Evolutionary conservation across 2,329 filamentous ascomycete genomes (phyloP), one percentile per base, ranked within the genome.

Genomic region (Nannizzia gypsea): DNA sequence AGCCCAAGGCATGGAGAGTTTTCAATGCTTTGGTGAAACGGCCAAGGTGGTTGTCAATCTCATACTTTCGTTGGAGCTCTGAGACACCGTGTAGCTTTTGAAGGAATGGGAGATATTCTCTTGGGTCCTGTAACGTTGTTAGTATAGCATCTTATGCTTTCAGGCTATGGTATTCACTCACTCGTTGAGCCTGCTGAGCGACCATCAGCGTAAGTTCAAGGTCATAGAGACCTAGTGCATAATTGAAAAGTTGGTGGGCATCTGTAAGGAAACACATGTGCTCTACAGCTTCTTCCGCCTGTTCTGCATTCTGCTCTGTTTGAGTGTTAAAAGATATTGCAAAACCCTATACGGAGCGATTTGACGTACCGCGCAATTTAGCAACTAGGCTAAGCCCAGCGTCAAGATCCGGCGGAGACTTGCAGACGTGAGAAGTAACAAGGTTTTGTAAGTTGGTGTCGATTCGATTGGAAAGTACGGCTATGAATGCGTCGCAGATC

Each of bases 231-330:
- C 91, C 91, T 1, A 99, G 79, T 0, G 93, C 89, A 62, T 91
- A 86, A 63, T 96, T 89, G 68, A 96, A 99, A 0, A 99, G 82
- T 42, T 85, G 85, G 71, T 96, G 95, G 52, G 95, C 87, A 72
- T 99, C 93, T 0, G 91, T 89, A 46, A 99, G 81, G 78, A 99
- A 99, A 78, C 90, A 97, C 62, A 99, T 96, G 69, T 99, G 93
- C 70, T 96, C 90, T 22, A 96, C 87, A 0, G 92, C 92, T 71
- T 86, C 87, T 66, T 97, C 92, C 0, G 90, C 89, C 65, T 91
- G 80, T 58, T 84, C 81, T 46, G 83, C 78, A 56, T 87, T 83
- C 65, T 86, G 81, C 59, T 81, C 80, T 75, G 56, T 58, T 48
- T 17, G 22, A 44, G 3, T 3, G 17, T 13, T 11, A 34, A 17